A percentile compares a stretch with the other conserved stretches of the same genome.
phyloP scores from a whole-genome alignment of 2,329 filamentous ascomycete species.

The Botrytis deweyae region DNA sequence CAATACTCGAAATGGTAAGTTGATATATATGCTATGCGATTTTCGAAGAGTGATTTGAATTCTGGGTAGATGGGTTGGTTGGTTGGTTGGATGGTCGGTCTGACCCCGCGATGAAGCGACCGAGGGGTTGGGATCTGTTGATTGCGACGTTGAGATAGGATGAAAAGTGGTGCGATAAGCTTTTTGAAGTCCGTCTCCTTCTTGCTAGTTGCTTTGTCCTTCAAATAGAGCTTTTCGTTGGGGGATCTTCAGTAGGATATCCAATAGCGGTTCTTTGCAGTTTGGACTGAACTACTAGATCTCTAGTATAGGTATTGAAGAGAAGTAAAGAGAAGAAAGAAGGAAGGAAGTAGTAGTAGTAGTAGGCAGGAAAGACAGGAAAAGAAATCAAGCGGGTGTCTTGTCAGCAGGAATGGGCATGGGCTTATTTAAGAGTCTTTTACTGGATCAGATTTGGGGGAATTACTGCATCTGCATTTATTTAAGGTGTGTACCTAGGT shows the following conservation, averaged over 20 bases:
- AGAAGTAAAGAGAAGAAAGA: neutral
- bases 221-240: neutral
- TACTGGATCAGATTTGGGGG: neutral
- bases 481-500: neutral
- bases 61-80: neutral
- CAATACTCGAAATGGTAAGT: neutral
- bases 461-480: neutral
- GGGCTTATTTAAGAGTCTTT: constrained; percentile 31
- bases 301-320: neutral
- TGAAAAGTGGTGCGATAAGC: constrained; percentile 14
- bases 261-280: too few species aligned
- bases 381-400: constrained; percentile 16
- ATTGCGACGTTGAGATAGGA: constrained; percentile 10
- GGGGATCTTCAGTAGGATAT: neutral
- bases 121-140: neutral
- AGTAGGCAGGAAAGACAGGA: neutral
- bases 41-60: neutral
- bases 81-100: neutral
- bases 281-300: neutral
- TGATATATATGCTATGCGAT: neutral
- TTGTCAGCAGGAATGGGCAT: constrained; percentile 36
- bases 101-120: constrained; percentile 14
- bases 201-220: too few species aligned
- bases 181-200: neutral
- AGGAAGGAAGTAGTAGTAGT: neutral